Evolutionary conservation across 2,329 filamentous ascomycete species (phyloP).

Genomic region (Xenoacremonium recifei): DNA sequence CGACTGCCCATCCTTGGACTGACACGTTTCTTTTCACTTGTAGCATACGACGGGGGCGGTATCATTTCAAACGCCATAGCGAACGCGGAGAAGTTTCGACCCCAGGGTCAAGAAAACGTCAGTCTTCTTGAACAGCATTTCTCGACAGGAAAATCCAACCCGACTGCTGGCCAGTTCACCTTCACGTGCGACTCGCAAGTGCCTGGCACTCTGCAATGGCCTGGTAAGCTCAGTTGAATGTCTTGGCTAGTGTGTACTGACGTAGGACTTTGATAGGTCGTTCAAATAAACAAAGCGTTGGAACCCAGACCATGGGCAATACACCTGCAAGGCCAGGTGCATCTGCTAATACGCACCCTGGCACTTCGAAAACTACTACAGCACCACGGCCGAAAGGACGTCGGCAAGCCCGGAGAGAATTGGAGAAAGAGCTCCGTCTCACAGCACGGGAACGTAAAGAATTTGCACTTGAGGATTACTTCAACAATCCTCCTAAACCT

Average conservation of each 20-base stretch:
- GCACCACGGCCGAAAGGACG: slow-evolving; percentile 28
- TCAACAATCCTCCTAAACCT: slow-evolving; percentile 64
- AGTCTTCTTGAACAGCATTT: slow-evolving; percentile 72
- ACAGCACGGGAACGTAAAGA: slow-evolving; percentile 77
- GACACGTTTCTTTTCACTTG: slow-evolving; percentile 9
- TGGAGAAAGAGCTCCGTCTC: slow-evolving; percentile 68
- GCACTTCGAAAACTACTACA: slow-evolving; percentile 33
- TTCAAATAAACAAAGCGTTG: slow-evolving; percentile 19
- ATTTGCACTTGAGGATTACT: slow-evolving; percentile 74
- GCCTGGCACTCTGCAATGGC: slow-evolving; percentile 75
- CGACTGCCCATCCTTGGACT: slow-evolving; percentile 1
- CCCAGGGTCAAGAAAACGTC: slow-evolving; percentile 72
- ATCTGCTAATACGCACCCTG: slow-evolving; percentile 25
- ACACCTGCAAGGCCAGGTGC: slow-evolving; percentile 11
- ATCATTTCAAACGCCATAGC: slow-evolving; percentile 94
- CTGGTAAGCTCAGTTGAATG: slow-evolving; percentile 42
- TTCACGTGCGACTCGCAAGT: slow-evolving; percentile 94
- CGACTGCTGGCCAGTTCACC: slow-evolving; percentile 86
- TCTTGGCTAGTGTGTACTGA: neutral
- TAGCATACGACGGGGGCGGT: slow-evolving; percentile 55
- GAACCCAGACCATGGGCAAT: slow-evolving; percentile 14
- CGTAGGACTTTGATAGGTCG: slow-evolving; percentile 17
- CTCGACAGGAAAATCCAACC: slow-evolving; percentile 56
- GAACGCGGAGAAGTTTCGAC: slow-evolving; percentile 71
- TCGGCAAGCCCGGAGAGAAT: slow-evolving; percentile 62